Base-by-base conservation (phyloP, 805 yeast genomes). In the Lipomyces sp. region DNA sequence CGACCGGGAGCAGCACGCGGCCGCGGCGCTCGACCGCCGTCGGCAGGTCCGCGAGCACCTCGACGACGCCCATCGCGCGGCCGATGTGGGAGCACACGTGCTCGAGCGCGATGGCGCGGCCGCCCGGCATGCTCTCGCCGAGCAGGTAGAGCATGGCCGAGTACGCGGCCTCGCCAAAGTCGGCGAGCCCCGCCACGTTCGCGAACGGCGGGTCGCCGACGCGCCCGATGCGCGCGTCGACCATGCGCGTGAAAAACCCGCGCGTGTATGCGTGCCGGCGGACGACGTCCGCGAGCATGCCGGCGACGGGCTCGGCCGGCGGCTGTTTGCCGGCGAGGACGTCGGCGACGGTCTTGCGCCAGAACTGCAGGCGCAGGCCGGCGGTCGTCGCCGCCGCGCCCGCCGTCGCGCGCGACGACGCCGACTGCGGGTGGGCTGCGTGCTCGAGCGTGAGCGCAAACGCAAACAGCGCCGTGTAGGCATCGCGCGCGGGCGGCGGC, bases 131-230 rank as follows among this genome's bases (percentile, higher is more conserved):
- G 14, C 80, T 67, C 3, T 80, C 80, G 59, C 82, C 87, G 7
- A 80, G 72, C 14, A 82, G 68, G 60, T 87, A 86, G 60, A 82
- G 82, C 60, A 84, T 68, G 64, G 85, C 93, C 1, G 95, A 83
- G 59, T 76, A 76, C 0, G 84, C 78, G 0, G 91, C 93, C 66
- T 87, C 95, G 1, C 95, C 95, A 61, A 77, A 82, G 1, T 86
- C 76, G 44, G 89, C 84, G 55, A 87, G 73, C 37, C 77, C 79
- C 38, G 82, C 82, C 2, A 77, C 62, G 6, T 71, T 70, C 10
- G 73, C 68, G 44, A 82, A 75, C 28, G 74, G 69, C 7, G 72
- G 72, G 38, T 73, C 72, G 24, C 73, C 69, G 23, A 81, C 65
- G 61, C 81, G 81, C 45, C 75, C 72, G 45, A 76, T 74, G 45